Base-by-base conservation (phyloP, 2,329 filamentous ascomycete species). In the Fusarium begoniae region DNA sequence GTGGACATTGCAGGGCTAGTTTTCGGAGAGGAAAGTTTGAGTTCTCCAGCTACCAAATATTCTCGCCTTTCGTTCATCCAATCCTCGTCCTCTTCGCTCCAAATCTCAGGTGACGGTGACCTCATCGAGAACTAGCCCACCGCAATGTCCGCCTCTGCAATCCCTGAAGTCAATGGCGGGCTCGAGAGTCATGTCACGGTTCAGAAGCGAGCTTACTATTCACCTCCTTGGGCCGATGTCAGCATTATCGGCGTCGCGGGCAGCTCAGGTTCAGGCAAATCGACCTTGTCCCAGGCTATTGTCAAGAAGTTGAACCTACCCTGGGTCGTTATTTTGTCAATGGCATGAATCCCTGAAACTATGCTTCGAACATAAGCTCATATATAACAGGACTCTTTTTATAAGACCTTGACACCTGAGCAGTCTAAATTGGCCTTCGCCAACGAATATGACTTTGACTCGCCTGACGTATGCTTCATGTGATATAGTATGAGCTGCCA, bases 261-360 rank as follows among this genome's bases (percentile, higher is more conserved):
- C 43, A 96, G 94, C 83, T 98, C 96, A 35, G 96, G 96, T 47
- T 98, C 96, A 32, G 84, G 96, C 66, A 99, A 99, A 87, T 98
- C 96, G 12, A 98, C 95, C 12, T 86, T 99, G 61, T 95, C 96
- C 38, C 90, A 97, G 81, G 94, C 96, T 73, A 98, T 99, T 77
- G 94, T 98, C 74, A 92, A 90, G 78, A 92, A 93, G 79, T 86
- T 99, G 78, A 98, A 96, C 83, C 85, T 99, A 73, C 96, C 96
- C 64, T 99, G 96, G 96, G 96, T 99, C 70, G 95, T 98, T 56
- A 98, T 99, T 83, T 84, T 99, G 78, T 97, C 95, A 47, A 98
- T 99, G 92, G 94, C 96, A 88, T 80, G 85, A 80, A 56, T 26
- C 32, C 62, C 56, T 43, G 43, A 37, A 32, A 45, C 44, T 32